phyloP scores from a whole-genome alignment of 2,329 filamentous ascomycete genomes.

The Colletotrichum euphorbiae region DNA sequence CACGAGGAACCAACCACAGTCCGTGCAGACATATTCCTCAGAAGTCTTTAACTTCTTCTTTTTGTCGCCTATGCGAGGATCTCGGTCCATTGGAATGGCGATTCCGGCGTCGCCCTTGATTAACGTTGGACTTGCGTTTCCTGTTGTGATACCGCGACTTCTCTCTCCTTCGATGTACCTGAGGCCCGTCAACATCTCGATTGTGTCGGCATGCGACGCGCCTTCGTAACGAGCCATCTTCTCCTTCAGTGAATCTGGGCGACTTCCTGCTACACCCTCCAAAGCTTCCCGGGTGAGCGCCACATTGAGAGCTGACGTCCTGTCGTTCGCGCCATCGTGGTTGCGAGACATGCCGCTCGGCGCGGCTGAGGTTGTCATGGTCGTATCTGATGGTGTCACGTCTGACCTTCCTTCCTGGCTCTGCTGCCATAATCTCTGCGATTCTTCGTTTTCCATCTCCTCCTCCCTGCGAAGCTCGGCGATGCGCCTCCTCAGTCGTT shows the following conservation, averaged over 20 bases:
- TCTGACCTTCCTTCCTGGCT: slow-evolving; percentile 69
- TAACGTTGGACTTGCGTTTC: slow-evolving; percentile 81
- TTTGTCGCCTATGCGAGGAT: slow-evolving; percentile 78
- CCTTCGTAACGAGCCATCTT: slow-evolving; percentile 88
- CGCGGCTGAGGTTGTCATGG: slow-evolving; percentile 49
- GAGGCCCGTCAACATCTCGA: slow-evolving; percentile 92
- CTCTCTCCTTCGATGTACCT: slow-evolving; percentile 90
- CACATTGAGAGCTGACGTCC: slow-evolving; percentile 68
- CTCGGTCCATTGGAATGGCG: slow-evolving; percentile 83
- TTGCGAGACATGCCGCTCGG: slow-evolving; percentile 50
- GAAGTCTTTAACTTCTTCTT: slow-evolving; percentile 88
- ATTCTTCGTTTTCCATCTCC: slow-evolving; percentile 79
- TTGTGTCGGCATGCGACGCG: slow-evolving; percentile 82
- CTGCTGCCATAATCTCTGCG: slow-evolving; percentile 70
- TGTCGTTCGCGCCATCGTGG: slow-evolving; percentile 74
- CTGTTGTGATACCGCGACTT: slow-evolving; percentile 88
- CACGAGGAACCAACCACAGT: slow-evolving; percentile 76
- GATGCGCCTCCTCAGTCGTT: slow-evolving; percentile 85
- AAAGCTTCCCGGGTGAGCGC: slow-evolving; percentile 84
- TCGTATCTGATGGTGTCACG: slow-evolving; percentile 62
- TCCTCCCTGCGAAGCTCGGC: slow-evolving; percentile 88
- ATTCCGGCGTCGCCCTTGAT: slow-evolving; percentile 90
- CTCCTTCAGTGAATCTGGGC: slow-evolving; percentile 81
- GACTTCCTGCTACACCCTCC: slow-evolving; percentile 75
- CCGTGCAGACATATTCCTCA: slow-evolving; percentile 94